phyloP scores from a whole-genome alignment of 768 basidiomycete species.

The Kwoniella botswanensis region DNA sequence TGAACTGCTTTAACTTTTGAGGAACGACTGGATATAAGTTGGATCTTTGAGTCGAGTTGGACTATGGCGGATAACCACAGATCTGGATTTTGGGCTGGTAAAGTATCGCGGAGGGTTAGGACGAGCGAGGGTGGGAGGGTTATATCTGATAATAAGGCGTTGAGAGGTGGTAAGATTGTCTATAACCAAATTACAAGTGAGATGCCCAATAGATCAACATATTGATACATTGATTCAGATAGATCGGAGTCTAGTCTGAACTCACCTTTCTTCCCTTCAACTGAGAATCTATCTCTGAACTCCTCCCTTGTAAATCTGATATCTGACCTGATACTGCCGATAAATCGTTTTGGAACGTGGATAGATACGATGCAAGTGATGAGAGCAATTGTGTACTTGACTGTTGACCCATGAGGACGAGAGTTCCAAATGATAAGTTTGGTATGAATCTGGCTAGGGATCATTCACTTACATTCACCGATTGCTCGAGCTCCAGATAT shows the following conservation, averaged over 20 bases:
- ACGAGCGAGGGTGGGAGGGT: constrained; percentile 81
- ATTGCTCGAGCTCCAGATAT: constrained; percentile 46
- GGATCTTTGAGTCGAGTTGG: constrained; percentile 79
- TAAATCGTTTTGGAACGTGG: constrained; percentile 92
- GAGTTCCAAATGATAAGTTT: background rate
- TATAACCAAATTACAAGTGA: constrained; percentile 53
- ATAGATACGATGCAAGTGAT: constrained; percentile 86
- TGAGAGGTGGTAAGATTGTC: constrained; percentile 87
- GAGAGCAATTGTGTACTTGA: constrained; percentile 83
- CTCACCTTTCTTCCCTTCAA: constrained; percentile 82
- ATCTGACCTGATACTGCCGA: constrained; percentile 96
- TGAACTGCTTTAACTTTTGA: constrained; percentile 80
- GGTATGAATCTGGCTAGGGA: background rate
- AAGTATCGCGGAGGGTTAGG: constrained; percentile 77
- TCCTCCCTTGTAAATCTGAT: constrained; percentile 86
- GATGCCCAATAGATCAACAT: too few species aligned
- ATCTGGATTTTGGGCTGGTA: constrained; percentile 68
- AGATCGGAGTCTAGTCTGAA: constrained; percentile 13
- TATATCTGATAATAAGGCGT: constrained; percentile 77
- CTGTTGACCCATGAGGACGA: constrained; percentile 60
- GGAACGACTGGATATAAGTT: constrained; percentile 70
- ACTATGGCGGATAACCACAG: constrained; percentile 81
- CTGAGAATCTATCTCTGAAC: constrained; percentile 85
- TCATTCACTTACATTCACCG: constrained; percentile 42
- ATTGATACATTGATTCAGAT: too few species aligned